Evolutionary conservation across 129 eudicot genomes (phyloP), one percentile per base, ranked within the genome.

Genomic region (Chrysanthemum seticuspe): DNA sequence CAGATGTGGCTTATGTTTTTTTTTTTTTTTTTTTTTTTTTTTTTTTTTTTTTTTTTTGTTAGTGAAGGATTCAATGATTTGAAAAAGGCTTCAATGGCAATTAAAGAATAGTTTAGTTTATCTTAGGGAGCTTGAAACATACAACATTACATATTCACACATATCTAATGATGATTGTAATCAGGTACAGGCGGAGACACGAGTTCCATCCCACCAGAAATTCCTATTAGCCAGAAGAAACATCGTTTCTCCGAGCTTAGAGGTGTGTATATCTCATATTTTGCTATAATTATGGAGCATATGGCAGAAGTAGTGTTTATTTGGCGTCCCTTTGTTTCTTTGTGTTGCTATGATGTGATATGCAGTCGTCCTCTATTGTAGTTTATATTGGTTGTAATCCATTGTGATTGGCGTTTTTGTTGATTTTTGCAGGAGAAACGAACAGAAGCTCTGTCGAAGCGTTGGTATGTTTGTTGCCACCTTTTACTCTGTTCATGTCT

Each of bases 391-490:
- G 7, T 40, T 12, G 6, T 65, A 0, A 27, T 63, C 23, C 0
- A n/a, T 7, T 71, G 2, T 36, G 1, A 5, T 8, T 29, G 21
- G 19, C 5, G 13, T 62, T 34, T 8, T 21, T 79, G 21, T 34
- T 76, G 5, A 2, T 44, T 58, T 83, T 58, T 83, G 70, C 86
- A 87, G 96, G 96, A 13, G 96, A 85, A 77, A 85, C 89, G 7
- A 90, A 83, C 84, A 70, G 57, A 31, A 87, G 75, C 27, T 85
- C 90, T 3, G 72, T 90, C 52, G 96, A 90, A 74, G 96, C 96
- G 3, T 66, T 85, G 96, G 96, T 87, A 83, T 71, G 82, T 80
- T 50, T 64, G 13, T 50, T 29, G 63, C 57, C 13, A 67, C 76
- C 12, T 10, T 21, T 27, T 36, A 70, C 53, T 19, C 5, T 3